Base-by-base conservation (phyloP, 139 green algal species). In the Auxenochlorella protothecoides region DNA sequence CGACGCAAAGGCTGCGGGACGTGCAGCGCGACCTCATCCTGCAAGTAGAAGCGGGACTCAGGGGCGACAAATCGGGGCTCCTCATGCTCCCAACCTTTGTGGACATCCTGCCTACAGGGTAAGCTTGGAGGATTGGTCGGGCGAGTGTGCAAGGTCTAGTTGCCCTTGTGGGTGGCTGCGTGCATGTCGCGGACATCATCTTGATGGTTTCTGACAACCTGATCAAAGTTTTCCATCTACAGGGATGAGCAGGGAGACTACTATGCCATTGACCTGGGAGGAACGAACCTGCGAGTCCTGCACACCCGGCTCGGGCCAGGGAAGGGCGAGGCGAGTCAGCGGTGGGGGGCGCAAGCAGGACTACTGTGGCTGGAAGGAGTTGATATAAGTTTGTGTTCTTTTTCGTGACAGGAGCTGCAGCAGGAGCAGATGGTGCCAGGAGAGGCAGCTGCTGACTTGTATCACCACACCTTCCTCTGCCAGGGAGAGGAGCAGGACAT, bases 231-330 rank as follows among this genome's bases (percentile, higher is more conserved):
- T 27, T 13, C 69, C 9, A 44, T 68, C 52, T 71, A 68, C 78
- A 84, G 86, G 9, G 55, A 82, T 14, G 91, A 96, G 74, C 75
- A 8, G 3, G 91, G 91, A 9, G 75, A 86, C 11, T 92, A 79
- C 73, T 96, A 84, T 73, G 90, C 86, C 7, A 76, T 97, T 10
- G 91, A 97, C 73, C 75, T 97, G 56, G 92, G 92, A 2, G 92
- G 92, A 70, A 97, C 91, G 55, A 97, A 97, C 78, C 90, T 96
- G 61, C 75, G 90, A 4, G 81, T 93, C 13, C 74, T 91, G 27
- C 80, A 89, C 67, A 77, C 88, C 0, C 69, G 11, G 70, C 91
- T 74, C 52, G 63, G 55, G 13, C 72, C 70, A 13, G 68, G 66
- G 16, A 69, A 77, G 63, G 77, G 53, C 0, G 27, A 44, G 27